Evolutionary conservation across 768 basidiomycete genomes (phyloP), one percentile per base, ranked within the genome.

Genomic region (Russula abietina): DNA sequence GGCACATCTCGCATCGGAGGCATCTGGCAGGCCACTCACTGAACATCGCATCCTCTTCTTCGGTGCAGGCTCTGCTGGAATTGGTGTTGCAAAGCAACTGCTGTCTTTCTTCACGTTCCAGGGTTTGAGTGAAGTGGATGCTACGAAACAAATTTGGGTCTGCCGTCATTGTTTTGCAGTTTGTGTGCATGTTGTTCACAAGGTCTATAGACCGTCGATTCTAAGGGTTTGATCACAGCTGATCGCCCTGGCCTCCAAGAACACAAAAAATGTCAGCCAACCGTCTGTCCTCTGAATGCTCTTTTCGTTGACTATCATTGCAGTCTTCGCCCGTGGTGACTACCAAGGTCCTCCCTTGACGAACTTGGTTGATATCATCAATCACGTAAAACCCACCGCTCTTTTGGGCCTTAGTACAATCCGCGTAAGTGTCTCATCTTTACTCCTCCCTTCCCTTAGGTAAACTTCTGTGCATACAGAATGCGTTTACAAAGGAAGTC

Each of bases 11-110:
- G 81, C 89, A 1, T 84, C 85, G 19, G 80, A 76, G 1, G 87
- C 87, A 8, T 87, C 87, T 17, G 85, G 86, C 4, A 75, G 76
- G 16, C 80, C 88, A 4, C 77, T 92, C 48, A 76, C 78, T 39
- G 83, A 86, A 32, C 94, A 96, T 71, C 84, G 86, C 39, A 91
- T 98, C 70, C 83, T 96, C 41, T 96, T 98, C 81, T 88, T 92
- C 60, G 95, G 95, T 16, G 92, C 94, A 11, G 95, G 95, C 9
- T 89, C 87, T 30, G 91, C 92, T 2, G 94, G 93, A 66, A 89
- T 97, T 57, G 95, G 94, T 57, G 95, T 98, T 55, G 94, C 89
- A 57, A 86, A 83, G 75, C 93, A 96, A 73, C 76, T 92, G 49
- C 83, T 87, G 79, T 89, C 88, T 73, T 96, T 94, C 81, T 93